Evolutionary conservation across 345 rosid species (phyloP).

Genomic region (Mangifera indica): DNA sequence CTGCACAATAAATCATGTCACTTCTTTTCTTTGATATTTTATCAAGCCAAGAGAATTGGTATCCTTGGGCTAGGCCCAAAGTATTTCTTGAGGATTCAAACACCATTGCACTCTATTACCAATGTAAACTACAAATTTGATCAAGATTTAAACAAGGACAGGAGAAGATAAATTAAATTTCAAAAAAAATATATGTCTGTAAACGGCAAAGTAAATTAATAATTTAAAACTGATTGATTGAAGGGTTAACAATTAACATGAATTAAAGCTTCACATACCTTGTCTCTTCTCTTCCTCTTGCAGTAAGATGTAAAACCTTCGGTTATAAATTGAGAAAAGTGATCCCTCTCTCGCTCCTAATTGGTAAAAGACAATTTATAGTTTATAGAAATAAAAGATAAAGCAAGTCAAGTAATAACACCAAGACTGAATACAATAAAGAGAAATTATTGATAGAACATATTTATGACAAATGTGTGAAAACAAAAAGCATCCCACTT

Average conservation of each 20-base stretch:
- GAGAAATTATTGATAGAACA: background rate
- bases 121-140: background rate
- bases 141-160: background rate
- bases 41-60: constrained; percentile 6
- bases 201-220: background rate
- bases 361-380: constrained; percentile 15
- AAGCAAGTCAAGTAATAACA: background rate
- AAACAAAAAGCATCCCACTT: background rate
- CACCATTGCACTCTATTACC: background rate
- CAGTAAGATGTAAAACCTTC: constrained; percentile 93
- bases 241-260: background rate
- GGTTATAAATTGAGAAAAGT: constrained; percentile 94
- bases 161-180: background rate
- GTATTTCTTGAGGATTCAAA: background rate
- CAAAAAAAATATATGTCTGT: background rate
- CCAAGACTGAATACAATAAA: background rate
- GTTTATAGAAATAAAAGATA: background rate
- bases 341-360: constrained; percentile 95
- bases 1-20: background rate
- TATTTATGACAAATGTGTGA: background rate
- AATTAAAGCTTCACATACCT: constrained; percentile 44
- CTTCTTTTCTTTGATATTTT: background rate
- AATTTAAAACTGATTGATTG: background rate
- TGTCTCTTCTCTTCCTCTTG: constrained; percentile 95
- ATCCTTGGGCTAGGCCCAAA: background rate